These are phyloP conservation scores for Pseudozyma flocculosa DNA, from an alignment of 1,284 basidiomycete species.

Conservation along the genomic window DNA sequence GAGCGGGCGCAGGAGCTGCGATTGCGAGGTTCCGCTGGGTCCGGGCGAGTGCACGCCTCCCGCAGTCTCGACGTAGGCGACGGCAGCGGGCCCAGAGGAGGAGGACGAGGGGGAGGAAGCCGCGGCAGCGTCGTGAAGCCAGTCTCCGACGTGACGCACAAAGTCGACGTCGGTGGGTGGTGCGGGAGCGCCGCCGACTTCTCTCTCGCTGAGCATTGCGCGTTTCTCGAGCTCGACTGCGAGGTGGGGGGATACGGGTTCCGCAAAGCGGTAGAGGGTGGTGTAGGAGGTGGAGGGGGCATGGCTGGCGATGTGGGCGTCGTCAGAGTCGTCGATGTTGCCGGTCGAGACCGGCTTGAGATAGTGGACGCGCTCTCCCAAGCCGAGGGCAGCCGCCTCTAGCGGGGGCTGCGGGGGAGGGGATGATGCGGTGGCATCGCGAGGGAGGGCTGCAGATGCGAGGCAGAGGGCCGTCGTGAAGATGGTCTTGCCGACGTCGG, in stretches of 20 bases:
- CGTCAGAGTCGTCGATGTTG: constrained; percentile 38
- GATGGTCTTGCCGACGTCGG: constrained; percentile 58
- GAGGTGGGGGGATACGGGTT: constrained; percentile 90
- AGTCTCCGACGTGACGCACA: constrained; percentile 67
- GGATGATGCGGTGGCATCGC: constrained; percentile 20
- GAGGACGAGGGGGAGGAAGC: not conserved
- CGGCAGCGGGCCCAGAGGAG: constrained; percentile 3
- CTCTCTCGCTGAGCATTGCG: constrained; percentile 34
- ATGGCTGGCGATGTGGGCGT: constrained; percentile 37
- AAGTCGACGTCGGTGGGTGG: constrained; percentile 67
- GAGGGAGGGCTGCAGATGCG: constrained; percentile 38
- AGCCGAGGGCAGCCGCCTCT: constrained; percentile 1
- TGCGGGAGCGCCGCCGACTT: constrained; percentile 9
- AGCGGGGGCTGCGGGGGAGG: not conserved
- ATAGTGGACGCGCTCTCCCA: constrained; percentile 46
- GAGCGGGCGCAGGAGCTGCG: constrained; percentile 63
- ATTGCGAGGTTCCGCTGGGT: constrained; percentile 79
- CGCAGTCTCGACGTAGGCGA: constrained; percentile 87
- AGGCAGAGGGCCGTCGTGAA: constrained; percentile 55
- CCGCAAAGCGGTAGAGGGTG: constrained; percentile 79
- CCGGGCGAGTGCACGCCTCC: constrained; percentile 94
- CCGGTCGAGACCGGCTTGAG: constrained; percentile 56
- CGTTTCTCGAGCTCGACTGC: constrained; percentile 70
- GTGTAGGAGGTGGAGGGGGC: constrained; percentile 61
- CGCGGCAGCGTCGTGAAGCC: constrained; percentile 65